A percentile compares a stretch with the other conserved stretches of the same genome.
Conservation (phyloP, 2,329 filamentous ascomycete genomes). For the Xylaria hypoxylon region DNA sequence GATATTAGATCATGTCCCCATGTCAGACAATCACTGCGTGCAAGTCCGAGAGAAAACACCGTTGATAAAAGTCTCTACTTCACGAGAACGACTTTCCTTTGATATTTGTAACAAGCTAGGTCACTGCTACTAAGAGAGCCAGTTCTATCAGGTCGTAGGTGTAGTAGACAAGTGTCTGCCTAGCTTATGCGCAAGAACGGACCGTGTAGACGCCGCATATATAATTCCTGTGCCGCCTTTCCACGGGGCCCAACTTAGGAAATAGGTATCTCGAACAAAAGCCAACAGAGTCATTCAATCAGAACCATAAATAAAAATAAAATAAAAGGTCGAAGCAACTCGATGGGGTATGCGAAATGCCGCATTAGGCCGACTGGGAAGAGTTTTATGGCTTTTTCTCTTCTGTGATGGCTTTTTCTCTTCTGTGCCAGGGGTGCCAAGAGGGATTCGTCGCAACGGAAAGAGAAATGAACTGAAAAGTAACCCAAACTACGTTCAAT, state of each 20-base stretch:
- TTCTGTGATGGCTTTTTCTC: neutral
- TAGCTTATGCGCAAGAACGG: conserved; percentile 7
- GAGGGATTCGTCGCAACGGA: conserved; percentile 2
- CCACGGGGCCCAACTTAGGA: conserved; percentile 17
- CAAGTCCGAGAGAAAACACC: too few species aligned
- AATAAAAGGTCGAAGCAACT: conserved; percentile 4
- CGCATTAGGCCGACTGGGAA: conserved; percentile 7
- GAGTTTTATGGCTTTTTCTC: conserved; percentile 3
- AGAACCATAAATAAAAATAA: conserved; percentile 18
- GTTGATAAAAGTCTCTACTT: too few species aligned
- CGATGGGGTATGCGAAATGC: conserved; percentile 9
- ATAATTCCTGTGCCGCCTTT: conserved; percentile 28
- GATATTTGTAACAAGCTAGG: conserved; percentile 8
- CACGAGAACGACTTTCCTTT: neutral
- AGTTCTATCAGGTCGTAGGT: neutral
- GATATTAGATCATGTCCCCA: neutral
- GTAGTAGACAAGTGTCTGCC: neutral
- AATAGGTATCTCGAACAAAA: conserved; percentile 40
- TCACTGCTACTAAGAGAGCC: neutral
- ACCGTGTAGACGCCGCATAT: conserved; percentile 22
- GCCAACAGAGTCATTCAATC: conserved; percentile 33
- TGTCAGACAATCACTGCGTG: neutral
- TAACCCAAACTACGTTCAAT: neutral
- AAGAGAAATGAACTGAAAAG: neutral
- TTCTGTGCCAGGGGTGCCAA: neutral